Conservation (phyloP, 495 filamentous ascomycete species). For the Bombardia bombarda region DNA sequence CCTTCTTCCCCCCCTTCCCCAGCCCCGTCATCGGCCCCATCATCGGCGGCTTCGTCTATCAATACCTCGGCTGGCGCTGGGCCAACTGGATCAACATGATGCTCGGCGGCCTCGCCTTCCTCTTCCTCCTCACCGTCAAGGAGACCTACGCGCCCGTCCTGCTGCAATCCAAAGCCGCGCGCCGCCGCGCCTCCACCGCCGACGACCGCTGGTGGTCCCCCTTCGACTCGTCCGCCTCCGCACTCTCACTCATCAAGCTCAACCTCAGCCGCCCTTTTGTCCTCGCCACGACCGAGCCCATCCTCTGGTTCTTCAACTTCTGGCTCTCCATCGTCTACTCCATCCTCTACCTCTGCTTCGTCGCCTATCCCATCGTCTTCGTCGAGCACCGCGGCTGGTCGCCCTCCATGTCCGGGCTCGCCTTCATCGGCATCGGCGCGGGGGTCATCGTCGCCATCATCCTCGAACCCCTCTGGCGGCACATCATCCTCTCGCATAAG, state of each 20-base stretch:
- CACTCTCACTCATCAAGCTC: conserved; percentile 45
- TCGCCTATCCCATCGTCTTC: conserved; percentile 77
- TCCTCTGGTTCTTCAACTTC: conserved; percentile 77
- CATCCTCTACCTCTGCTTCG: conserved; percentile 82
- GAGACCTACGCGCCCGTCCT: conserved; percentile 77
- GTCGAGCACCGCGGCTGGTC: conserved; percentile 64
- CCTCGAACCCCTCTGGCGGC: conserved; percentile 62
- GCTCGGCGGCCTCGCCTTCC: conserved; percentile 46
- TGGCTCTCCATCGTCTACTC: conserved; percentile 52
- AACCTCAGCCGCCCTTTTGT: conserved; percentile 71
- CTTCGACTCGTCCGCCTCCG: conserved; percentile 57
- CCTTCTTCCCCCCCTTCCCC: no score
- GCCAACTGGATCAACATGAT: conserved; percentile 80
- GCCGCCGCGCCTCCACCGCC: conserved; percentile 60
- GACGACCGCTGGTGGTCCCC: conserved; percentile 71
- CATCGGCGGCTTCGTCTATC: conserved; percentile 67
- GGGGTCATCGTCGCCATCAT: conserved; percentile 61
- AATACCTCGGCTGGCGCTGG: conserved; percentile 77
- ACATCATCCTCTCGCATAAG: conserved; percentile 61
- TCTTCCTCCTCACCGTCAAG: conserved; percentile 46
- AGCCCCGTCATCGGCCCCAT: conserved; percentile 18
- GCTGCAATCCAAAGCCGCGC: conserved; percentile 59
- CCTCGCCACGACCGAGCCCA: conserved; percentile 74
- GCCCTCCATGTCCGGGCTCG: conserved; percentile 61
- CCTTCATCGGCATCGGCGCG: conserved; percentile 74